Evolutionary conservation across 768 basidiomycete species (phyloP), one percentile per base, ranked within the genome.

Genomic region (Termitomyces sp.): DNA sequence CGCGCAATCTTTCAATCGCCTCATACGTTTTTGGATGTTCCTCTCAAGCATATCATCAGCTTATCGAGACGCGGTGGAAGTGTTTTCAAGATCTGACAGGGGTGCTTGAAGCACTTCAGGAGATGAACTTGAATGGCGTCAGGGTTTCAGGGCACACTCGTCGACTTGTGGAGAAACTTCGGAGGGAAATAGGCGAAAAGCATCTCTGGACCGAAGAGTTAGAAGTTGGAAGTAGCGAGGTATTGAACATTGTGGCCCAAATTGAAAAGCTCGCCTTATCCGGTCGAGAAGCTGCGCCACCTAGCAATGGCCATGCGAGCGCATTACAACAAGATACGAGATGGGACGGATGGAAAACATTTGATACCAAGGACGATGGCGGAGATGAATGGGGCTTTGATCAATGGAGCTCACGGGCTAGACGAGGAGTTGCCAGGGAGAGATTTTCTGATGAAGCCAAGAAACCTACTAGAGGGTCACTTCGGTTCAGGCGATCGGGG

Each of bases 1-100:
- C 92, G 0, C 82, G 86, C 40, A 80, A 80, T 40, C 80, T 86
- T 4, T 92, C 90, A 1, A 82, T 88, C 48, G 78, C 86, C 4
- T 92, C 89, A 5, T 98, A 92, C 69, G 87, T 95, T 31, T 87
- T 87, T 64, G 95, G 95, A 2, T 98, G 95, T 71, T 89, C 91
- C 10, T 90, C 94, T 0, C 79, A 79, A 10, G 89, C 87, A 0
- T 97, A 96, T 71, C 93, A 95, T 69, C 92, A 96, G 67, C 78
- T 95, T 19, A 82, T 98, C 27, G 77, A 83, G 64, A 92, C 90
- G n/a, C 83, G 84, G 19, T 98, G 95, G 95, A 71, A 75, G 8
- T 83, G 79, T 54, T 92, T 95, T 75, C 82, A 82, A n/a, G 92
- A 96, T 72, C 72, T 95, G 35, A 78, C 81, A 45, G 90, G 89